phyloP scores from a whole-genome alignment of 371 early-diverging fungal species.

The Batkoa obscura region DNA sequence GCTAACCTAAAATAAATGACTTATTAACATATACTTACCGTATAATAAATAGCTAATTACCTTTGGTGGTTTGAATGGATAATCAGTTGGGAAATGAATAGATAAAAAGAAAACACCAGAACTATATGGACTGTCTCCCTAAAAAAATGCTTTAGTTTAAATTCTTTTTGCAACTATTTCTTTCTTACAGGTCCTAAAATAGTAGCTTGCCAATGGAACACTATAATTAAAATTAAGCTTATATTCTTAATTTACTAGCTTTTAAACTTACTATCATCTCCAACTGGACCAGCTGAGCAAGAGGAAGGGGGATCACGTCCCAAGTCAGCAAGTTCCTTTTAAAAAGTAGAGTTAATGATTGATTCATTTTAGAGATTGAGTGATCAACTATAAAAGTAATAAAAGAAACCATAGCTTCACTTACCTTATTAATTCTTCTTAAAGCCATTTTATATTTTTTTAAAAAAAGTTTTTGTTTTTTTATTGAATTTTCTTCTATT shows the following conservation, averaged over 20 bases:
- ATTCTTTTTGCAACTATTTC: neutral
- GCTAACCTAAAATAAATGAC: conserved; percentile 19
- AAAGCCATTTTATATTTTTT: conserved; percentile 41
- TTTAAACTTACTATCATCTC: conserved; percentile 44
- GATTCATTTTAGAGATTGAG: neutral
- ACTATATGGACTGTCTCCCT: conserved; percentile 50
- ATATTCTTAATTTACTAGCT: neutral
- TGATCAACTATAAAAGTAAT: neutral
- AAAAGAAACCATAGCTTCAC: neutral
- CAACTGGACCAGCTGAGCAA: conserved; percentile 78
- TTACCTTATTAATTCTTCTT: conserved; percentile 86
- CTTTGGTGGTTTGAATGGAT: conserved; percentile 88
- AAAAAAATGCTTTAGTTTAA: conserved; percentile 3
- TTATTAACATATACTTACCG: neutral
- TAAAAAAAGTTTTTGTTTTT: too few species aligned
- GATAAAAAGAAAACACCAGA: conserved; percentile 93
- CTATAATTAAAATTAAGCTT: neutral
- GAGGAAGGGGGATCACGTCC: conserved; percentile 53
- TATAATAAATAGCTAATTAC: conserved; percentile 11
- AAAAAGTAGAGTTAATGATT: neutral
- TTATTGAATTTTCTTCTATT: too few species aligned
- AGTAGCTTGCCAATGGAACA: conserved; percentile 92
- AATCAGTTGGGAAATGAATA: conserved; percentile 85
- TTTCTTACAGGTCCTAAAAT: conserved; percentile 75
- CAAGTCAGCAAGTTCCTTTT: conserved; percentile 86